phyloP scores from a whole-genome alignment of 495 filamentous ascomycete genomes.

The Letharia columbiana region DNA sequence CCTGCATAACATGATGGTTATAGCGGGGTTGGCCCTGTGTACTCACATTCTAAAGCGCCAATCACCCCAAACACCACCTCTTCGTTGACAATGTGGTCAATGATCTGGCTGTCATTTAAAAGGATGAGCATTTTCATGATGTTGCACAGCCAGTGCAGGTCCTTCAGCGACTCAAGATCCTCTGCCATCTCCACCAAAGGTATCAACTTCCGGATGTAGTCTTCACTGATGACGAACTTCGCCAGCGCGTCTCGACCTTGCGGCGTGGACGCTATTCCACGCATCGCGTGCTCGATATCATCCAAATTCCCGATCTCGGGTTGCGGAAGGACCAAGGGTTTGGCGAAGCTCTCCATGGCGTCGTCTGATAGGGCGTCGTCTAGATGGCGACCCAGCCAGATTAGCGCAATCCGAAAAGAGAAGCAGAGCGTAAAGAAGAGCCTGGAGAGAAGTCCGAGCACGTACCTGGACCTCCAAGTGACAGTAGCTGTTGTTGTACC shows the following conservation, averaged over 20 bases:
- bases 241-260: constrained; percentile 78
- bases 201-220: constrained; percentile 82
- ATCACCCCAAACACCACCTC: constrained; percentile 85
- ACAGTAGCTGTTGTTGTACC: constrained; percentile 62
- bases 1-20: background rate
- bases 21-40: background rate
- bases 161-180: constrained; percentile 74
- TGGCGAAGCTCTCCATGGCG: constrained; percentile 53
- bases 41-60: constrained; percentile 83
- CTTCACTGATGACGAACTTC: constrained; percentile 73
- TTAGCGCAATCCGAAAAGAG: constrained; percentile 16
- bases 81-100: constrained; percentile 88
- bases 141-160: constrained; percentile 87
- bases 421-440: background rate
- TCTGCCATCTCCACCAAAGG: constrained; percentile 80
- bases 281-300: constrained; percentile 77
- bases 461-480: constrained; percentile 37
- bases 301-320: constrained; percentile 70
- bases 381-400: constrained; percentile 25
- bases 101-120: constrained; percentile 87
- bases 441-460: constrained; percentile 27
- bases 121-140: constrained; percentile 96
- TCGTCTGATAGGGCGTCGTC: constrained; percentile 93
- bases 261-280: constrained; percentile 61
- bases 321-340: constrained; percentile 63